Conservation (phyloP, 148 eudicot genomes). For the Diospyros kaki region DNA sequence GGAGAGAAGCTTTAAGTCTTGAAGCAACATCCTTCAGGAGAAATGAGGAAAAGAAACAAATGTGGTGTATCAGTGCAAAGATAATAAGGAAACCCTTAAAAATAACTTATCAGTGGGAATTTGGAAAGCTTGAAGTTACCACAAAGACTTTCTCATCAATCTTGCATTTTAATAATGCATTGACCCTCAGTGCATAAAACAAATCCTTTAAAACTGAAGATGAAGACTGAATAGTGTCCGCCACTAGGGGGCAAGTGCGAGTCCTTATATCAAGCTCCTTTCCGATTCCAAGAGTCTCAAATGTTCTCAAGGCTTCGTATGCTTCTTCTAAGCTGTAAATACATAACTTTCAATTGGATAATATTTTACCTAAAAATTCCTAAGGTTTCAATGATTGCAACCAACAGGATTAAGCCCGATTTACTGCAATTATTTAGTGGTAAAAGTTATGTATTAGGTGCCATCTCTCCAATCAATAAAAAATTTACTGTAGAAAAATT, state of each 20-base stretch:
- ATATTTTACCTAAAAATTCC: neutral
- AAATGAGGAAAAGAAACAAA: slow-evolving; percentile 3
- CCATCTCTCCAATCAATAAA: too few relatives aligned
- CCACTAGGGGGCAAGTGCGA: slow-evolving; percentile 50
- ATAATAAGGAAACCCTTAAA: neutral
- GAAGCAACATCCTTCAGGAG: slow-evolving; percentile 46
- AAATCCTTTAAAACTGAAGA: slow-evolving; percentile 63
- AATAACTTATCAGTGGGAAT: neutral
- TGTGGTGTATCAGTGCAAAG: neutral
- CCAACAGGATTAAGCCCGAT: neutral
- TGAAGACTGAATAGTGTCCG: slow-evolving; percentile 42
- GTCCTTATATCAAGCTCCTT: slow-evolving; percentile 39
- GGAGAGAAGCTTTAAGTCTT: slow-evolving; percentile 55
- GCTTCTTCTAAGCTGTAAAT: slow-evolving; percentile 67
- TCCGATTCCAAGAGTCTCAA: slow-evolving; percentile 65
- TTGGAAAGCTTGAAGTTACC: slow-evolving; percentile 33
- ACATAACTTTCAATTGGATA: neutral
- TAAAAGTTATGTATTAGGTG: too few relatives aligned
- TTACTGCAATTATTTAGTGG: neutral
- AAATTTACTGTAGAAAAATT: too few relatives aligned
- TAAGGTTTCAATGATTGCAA: too few relatives aligned
- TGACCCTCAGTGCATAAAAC: slow-evolving; percentile 57
- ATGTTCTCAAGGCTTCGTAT: slow-evolving; percentile 72
- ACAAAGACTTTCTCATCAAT: slow-evolving; percentile 31
- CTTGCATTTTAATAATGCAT: slow-evolving; percentile 59